Conservation (phyloP, 495 filamentous ascomycete genomes). For the Bombardia bombarda region DNA sequence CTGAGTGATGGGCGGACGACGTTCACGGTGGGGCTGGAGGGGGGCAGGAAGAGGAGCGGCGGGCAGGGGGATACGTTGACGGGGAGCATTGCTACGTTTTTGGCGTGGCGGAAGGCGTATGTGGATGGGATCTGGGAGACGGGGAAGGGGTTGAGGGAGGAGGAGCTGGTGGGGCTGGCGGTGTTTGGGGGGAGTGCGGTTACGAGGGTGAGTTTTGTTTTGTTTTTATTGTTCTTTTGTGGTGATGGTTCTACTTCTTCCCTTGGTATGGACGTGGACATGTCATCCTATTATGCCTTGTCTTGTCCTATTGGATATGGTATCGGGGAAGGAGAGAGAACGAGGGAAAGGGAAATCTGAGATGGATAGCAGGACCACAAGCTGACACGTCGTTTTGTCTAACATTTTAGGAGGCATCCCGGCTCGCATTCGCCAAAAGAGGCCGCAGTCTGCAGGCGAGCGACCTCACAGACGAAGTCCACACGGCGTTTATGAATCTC, state of each 20-base stretch:
- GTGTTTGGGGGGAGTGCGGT: slow-evolving; percentile 82
- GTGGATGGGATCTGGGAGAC: slow-evolving; percentile 72
- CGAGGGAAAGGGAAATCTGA: no score
- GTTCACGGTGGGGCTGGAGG: slow-evolving; percentile 61
- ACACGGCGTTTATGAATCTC: slow-evolving; percentile 69
- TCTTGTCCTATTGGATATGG: no score
- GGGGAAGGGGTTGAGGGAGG: slow-evolving; percentile 42
- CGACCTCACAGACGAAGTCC: slow-evolving; percentile 88
- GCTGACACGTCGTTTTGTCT: no score
- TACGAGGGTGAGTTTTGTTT: slow-evolving; percentile 53
- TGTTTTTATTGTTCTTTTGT: neutral
- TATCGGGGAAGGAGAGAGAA: no score
- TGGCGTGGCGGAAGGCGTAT: slow-evolving; percentile 85
- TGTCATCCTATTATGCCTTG: no score
- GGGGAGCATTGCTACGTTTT: slow-evolving; percentile 75
- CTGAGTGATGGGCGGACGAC: slow-evolving; percentile 77
- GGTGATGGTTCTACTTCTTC: no score
- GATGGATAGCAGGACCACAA: no score
- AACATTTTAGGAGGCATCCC: slow-evolving; percentile 61
- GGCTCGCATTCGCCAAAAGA: slow-evolving; percentile 77
- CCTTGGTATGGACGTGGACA: no score
- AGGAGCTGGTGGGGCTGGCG: slow-evolving; percentile 66
- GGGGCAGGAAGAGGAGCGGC: slow-evolving; percentile 82
- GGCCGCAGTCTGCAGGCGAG: slow-evolving; percentile 88
- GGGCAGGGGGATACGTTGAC: slow-evolving; percentile 96